Conservation (phyloP, 495 filamentous ascomycete species). For the Aspergillus incahuasiensis region DNA sequence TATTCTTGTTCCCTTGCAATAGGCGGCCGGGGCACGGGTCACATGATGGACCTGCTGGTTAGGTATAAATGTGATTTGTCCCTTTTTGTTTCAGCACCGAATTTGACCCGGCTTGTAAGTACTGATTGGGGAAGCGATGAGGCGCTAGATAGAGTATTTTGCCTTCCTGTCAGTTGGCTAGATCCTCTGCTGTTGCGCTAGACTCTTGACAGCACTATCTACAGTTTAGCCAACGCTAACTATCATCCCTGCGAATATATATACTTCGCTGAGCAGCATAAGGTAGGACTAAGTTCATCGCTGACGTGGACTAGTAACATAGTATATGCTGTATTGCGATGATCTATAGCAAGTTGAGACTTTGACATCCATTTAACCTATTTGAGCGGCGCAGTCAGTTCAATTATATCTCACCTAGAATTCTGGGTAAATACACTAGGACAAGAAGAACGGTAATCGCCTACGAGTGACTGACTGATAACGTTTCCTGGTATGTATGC, state of each 20-base stretch:
- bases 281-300: too few species aligned
- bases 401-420: neutral
- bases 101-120: neutral
- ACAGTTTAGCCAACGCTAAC: too few species aligned
- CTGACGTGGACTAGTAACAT: too few species aligned
- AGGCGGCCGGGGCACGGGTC: neutral
- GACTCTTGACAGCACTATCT: too few species aligned
- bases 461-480: neutral
- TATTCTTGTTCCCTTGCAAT: constrained; percentile 3
- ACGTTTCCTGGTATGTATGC: neutral
- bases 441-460: neutral
- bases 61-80: neutral
- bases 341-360: neutral
- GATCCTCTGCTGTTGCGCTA: neutral
- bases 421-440: neutral
- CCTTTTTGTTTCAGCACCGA: neutral
- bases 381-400: neutral
- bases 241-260: neutral
- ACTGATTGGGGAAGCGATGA: neutral
- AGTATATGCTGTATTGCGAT: neutral
- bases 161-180: neutral
- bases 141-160: neutral
- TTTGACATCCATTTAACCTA: neutral
- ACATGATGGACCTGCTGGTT: constrained; percentile 4
- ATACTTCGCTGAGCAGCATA: too few species aligned